Conservation (phyloP, 345 rosid genomes). For the Gossypium rotundifolium region DNA sequence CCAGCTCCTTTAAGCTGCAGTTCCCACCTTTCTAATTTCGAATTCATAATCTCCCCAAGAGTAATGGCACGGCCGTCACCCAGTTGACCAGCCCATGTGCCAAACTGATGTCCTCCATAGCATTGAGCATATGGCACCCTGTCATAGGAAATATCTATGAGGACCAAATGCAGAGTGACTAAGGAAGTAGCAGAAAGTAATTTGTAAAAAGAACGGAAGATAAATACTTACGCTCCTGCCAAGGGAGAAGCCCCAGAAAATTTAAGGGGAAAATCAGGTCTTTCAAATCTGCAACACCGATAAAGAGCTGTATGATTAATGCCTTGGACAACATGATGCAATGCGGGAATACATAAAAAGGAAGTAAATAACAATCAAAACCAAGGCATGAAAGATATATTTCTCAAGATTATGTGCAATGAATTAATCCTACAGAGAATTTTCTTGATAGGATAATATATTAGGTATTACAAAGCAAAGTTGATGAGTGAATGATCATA, state of each 20-base stretch:
- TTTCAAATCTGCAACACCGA: slow-evolving; percentile 60
- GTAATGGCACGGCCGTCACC: slow-evolving; percentile 99
- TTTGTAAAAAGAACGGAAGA: background rate
- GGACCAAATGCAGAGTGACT: background rate
- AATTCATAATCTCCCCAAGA: slow-evolving; percentile 77
- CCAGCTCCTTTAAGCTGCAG: slow-evolving; percentile 98
- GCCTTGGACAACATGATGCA: background rate
- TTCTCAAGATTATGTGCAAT: background rate
- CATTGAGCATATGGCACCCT: slow-evolving; percentile 90
- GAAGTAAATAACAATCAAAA: background rate
- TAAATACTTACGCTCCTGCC: slow-evolving; percentile 65
- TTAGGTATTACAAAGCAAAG: background rate
- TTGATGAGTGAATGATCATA: background rate
- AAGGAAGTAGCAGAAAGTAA: background rate
- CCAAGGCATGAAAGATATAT: background rate
- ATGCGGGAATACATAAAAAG: background rate
- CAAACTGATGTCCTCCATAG: slow-evolving; percentile 98
- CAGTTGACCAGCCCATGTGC: slow-evolving; percentile 97
- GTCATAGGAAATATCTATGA: slow-evolving; percentile 16
- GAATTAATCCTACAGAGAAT: background rate
- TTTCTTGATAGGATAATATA: background rate
- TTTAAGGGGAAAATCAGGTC: slow-evolving; percentile 72
- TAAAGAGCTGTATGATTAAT: background rate
- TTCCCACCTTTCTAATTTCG: slow-evolving; percentile 88
- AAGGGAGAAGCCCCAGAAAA: slow-evolving; percentile 75